Base-by-base conservation (phyloP, 768 basidiomycete genomes). In the Lactarius sp. region DNA sequence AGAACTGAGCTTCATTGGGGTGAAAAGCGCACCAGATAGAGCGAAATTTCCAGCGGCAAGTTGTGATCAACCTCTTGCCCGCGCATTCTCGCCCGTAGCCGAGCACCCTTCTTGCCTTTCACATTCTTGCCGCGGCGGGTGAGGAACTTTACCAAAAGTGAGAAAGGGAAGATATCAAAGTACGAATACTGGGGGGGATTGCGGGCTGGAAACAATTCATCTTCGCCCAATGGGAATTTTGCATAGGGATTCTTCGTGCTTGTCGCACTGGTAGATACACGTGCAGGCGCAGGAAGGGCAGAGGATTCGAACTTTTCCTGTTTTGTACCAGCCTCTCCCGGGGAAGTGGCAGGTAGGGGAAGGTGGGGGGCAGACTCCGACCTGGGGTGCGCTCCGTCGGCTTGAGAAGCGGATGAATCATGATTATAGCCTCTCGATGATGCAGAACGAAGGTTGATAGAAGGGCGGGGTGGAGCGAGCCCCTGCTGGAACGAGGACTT, bases 111-210 rank as follows among this genome's bases (percentile, higher is more conserved):
- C 73, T 81, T 86, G n/a, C 87, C 87, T 66, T 81, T 81, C 31
- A 87, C 68, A 16, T 81, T 74, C 59, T 73, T 76, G 0, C 85
- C 85, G 12, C 74, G 71, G 64, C 78, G 76, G 8, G 79, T 76
- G 42, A 87, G 71, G 46, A 71, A 72, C 37, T 73, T 69, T 4
- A 85, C 80, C 31, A 86, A 68, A 6, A 87, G 73, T 36, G 87
- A 87, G 72, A 89, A 86, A 18, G 87, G 87, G 74, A 87, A 88
- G 8, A 88, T 64, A 69, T 88, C 87, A 61, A 86, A 82, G 42
- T 85, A 41, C 58, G 80, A 76, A 67, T 82, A 85, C 70, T 80
- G 80, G 1, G 86, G 86, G 4, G 87, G 85, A 71, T 78, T 77
- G 50, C 73, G 73, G 4, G 83, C 79, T 4, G 87, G 86, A 14